Conservation (phyloP, 352 stramenopile genomes). For the Globisporangium acanthophoron region DNA sequence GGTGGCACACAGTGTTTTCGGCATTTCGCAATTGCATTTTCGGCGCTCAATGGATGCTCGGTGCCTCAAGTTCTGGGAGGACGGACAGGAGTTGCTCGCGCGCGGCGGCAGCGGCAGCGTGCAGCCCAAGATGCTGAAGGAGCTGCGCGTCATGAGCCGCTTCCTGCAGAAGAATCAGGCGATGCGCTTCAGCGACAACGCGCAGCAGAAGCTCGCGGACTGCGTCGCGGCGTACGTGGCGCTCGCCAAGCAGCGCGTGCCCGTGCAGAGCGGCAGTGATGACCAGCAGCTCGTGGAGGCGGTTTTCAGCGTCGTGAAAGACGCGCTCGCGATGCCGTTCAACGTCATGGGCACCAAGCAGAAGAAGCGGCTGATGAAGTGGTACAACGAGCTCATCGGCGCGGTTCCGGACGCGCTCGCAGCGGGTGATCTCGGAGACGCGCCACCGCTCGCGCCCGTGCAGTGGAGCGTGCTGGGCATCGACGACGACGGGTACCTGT, state of each 20-base stretch:
- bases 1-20: neutral
- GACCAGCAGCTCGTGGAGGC: conserved; percentile 47
- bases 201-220: conserved; percentile 77
- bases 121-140: conserved; percentile 55
- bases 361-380: conserved; percentile 80
- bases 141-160: conserved; percentile 65
- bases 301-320: conserved; percentile 66
- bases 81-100: conserved; percentile 51
- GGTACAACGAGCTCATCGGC: conserved; percentile 79
- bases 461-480: conserved; percentile 69
- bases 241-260: conserved; percentile 40
- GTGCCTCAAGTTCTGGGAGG: conserved; percentile 76
- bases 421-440: conserved; percentile 10
- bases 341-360: conserved; percentile 76
- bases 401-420: conserved; percentile 35
- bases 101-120: conserved; percentile 1
- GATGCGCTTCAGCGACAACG: conserved; percentile 69
- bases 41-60: conserved; percentile 42
- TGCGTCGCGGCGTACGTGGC: conserved; percentile 61
- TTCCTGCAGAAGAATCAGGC: conserved; percentile 79
- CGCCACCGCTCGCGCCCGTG: conserved; percentile 11
- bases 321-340: conserved; percentile 80
- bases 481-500: conserved; percentile 71
- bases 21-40: neutral
- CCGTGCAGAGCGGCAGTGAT: conserved; percentile 9